Conservation (phyloP, 106 monocot genomes). For the Posidonia australis region DNA sequence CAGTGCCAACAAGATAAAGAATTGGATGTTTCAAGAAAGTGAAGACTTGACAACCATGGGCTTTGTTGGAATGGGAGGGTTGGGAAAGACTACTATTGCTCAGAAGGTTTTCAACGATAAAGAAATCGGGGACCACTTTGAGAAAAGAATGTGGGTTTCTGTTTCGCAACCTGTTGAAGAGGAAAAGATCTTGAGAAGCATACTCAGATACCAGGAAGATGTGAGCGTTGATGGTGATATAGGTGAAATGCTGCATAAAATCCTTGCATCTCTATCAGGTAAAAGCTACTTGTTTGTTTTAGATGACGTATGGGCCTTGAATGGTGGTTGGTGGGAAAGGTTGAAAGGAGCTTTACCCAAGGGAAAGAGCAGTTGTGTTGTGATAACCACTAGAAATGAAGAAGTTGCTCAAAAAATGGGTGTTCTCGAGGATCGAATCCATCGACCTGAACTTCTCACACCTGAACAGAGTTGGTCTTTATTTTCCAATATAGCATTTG, state of each 20-base stretch:
- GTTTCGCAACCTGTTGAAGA: slow-evolving; percentile 3
- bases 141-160: slow-evolving; percentile 2
- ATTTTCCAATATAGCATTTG: slow-evolving; percentile 1
- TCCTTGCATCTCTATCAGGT: neutral
- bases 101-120: neutral
- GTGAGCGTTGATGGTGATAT: neutral
- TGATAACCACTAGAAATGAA: neutral
- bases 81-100: slow-evolving; percentile 9
- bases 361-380: neutral
- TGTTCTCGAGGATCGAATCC: neutral
- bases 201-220: neutral
- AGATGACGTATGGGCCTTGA: slow-evolving; percentile 1
- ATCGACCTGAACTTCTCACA: neutral
- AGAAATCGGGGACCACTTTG: neutral
- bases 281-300: neutral
- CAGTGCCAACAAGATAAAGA: neutral
- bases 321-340: neutral
- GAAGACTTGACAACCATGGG: neutral
- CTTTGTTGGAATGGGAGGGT: slow-evolving; percentile 4
- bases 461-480: neutral
- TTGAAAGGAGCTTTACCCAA: neutral
- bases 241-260: neutral
- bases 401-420: neutral
- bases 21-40: neutral
- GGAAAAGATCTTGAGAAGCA: slow-evolving; percentile 5